Evolutionary conservation across 805 yeast species (phyloP).

Genomic region (Kodamaea kaohsiungensis): DNA sequence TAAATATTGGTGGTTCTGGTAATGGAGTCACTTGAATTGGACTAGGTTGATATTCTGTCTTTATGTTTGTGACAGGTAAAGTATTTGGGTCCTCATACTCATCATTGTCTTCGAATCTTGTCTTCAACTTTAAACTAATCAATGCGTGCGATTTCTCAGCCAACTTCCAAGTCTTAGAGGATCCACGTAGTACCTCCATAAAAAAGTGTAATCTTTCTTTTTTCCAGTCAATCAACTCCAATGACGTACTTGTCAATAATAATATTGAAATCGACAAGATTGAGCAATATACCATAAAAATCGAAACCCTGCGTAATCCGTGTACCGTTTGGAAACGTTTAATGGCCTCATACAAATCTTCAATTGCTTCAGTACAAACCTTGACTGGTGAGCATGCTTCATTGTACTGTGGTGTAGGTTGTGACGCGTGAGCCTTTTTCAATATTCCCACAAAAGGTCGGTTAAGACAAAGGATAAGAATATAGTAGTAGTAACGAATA

Average conservation of each 20-base stretch:
- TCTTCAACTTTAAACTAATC: constrained; percentile 36
- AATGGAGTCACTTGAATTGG: background rate
- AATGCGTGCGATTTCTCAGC: constrained; percentile 46
- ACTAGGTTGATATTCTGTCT: background rate
- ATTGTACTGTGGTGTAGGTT: constrained; percentile 1
- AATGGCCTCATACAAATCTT: constrained; percentile 42
- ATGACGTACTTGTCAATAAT: constrained; percentile 33
- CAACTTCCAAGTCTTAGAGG: constrained; percentile 49
- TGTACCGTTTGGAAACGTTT: constrained; percentile 38
- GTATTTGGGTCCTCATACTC: background rate
- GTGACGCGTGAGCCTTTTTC: constrained; percentile 13
- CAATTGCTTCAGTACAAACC: constrained; percentile 42
- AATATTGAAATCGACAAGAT: constrained; percentile 47
- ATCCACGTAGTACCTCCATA: constrained; percentile 40
- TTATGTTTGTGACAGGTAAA: background rate
- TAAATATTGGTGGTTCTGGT: background rate
- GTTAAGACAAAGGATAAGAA: constrained; percentile 58
- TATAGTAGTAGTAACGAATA: constrained; percentile 58
- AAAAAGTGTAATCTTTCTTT: constrained; percentile 37
- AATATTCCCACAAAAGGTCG: constrained; percentile 54
- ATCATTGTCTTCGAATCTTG: constrained; percentile 12
- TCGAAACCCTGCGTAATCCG: constrained; percentile 44
- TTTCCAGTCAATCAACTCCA: constrained; percentile 25
- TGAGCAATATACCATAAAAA: constrained; percentile 49
- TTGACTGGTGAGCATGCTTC: constrained; percentile 30